A percentile compares a stretch with the other conserved stretches of the same genome.
Conservation (phyloP, 495 filamentous ascomycete species). For the Penicillium alfredii region DNA sequence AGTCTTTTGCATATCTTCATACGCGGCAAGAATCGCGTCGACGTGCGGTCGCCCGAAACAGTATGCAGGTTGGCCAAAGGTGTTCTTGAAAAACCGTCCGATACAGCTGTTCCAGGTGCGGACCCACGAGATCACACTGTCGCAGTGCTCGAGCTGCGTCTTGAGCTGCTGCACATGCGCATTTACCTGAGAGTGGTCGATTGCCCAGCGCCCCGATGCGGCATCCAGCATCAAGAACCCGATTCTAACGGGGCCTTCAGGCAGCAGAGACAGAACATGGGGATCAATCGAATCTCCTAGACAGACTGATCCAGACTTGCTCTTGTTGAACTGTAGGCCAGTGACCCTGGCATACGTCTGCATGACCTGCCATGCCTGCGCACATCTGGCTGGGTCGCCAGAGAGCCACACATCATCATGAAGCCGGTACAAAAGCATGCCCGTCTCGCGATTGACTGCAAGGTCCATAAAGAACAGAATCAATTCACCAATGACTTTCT, state of each 20-base stretch:
- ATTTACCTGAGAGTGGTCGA: constrained; percentile 49
- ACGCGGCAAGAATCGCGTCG: constrained; percentile 48
- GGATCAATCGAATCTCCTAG: constrained; percentile 14
- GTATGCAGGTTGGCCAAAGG: constrained; percentile 53
- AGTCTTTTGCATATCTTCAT: constrained; percentile 47
- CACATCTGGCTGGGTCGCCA: constrained; percentile 39
- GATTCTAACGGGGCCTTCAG: constrained; percentile 15
- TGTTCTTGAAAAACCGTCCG: constrained; percentile 51
- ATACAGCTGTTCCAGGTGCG: constrained; percentile 58
- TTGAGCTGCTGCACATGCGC: constrained; percentile 50
- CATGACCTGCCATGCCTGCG: constrained; percentile 49
- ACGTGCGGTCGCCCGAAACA: constrained; percentile 53
- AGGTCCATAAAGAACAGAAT: constrained; percentile 56
- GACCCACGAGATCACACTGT: constrained; percentile 51
- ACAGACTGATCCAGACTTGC: constrained; percentile 50
- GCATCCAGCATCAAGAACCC: constrained; percentile 23
- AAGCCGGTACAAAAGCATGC: constrained; percentile 47
- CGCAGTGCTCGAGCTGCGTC: constrained; percentile 41
- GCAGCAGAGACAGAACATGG: constrained; percentile 7
- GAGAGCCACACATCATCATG: constrained; percentile 60
- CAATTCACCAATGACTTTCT: constrained; percentile 47
- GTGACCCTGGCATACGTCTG: constrained; percentile 42
- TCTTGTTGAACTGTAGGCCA: constrained; percentile 43
- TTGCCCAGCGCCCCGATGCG: constrained; percentile 21
- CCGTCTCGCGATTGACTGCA: constrained; percentile 48